Percentiles rank a stretch among this genome's conserved stretches.
phyloP scores from a whole-genome alignment of 2,329 filamentous ascomycete species.

The Fusarium sulawesiense region DNA sequence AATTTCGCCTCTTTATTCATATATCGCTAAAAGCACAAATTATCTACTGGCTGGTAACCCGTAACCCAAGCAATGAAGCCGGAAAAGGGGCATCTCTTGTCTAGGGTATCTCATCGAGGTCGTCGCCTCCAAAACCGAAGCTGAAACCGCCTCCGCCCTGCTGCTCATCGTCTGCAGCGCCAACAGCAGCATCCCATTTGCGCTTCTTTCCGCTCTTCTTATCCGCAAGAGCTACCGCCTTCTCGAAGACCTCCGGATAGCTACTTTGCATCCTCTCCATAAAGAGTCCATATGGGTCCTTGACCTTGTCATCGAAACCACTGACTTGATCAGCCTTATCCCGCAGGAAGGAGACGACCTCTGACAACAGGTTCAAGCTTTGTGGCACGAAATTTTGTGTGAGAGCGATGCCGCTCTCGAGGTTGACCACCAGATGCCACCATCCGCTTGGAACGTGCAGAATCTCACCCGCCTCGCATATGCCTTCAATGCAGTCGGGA shows the following conservation, averaged over 20 bases:
- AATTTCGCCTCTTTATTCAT: constrained; percentile 4
- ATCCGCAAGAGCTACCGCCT: constrained; percentile 73
- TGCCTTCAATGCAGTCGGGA: constrained; percentile 83
- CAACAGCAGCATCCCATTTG: constrained; percentile 85
- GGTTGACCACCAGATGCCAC: constrained; percentile 96
- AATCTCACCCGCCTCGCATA: constrained; percentile 86
- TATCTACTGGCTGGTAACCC: constrained; percentile 2
- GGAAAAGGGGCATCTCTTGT: constrained; percentile 2
- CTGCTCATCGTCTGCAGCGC: constrained; percentile 50
- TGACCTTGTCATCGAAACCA: constrained; percentile 79
- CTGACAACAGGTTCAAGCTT: constrained; percentile 68
- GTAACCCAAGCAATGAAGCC: neutral
- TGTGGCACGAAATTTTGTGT: constrained; percentile 95
- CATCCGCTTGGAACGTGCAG: constrained; percentile 93
- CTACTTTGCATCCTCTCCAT: constrained; percentile 71
- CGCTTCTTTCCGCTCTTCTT: constrained; percentile 76
- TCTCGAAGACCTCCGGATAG: constrained; percentile 74
- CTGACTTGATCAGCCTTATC: constrained; percentile 89
- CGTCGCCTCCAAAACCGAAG: constrained; percentile 65
- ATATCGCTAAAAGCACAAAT: constrained; percentile 8
- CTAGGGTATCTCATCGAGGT: constrained; percentile 61
- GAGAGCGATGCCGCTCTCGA: constrained; percentile 85
- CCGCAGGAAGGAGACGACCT: constrained; percentile 82
- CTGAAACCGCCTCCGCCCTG: constrained; percentile 57
- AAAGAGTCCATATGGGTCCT: constrained; percentile 81